Conservation (phyloP, 768 basidiomycete genomes). For the Rhodotorula taiwanensis region DNA sequence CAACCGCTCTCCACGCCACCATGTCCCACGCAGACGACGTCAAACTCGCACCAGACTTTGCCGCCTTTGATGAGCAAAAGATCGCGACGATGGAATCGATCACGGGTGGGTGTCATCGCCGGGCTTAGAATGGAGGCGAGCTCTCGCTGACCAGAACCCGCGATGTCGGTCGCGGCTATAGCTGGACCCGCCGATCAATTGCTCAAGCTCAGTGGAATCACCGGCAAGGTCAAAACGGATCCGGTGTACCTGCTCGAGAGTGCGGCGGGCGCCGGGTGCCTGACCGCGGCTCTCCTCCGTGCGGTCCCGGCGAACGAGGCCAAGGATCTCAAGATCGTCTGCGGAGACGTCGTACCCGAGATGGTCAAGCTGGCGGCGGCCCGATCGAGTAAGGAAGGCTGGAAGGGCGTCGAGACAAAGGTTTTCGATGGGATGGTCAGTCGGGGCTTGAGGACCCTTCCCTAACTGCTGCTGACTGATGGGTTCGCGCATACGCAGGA, state of each 20-base stretch:
- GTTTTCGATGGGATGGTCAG: neutral
- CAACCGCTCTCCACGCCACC: too few species aligned
- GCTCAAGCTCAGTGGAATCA: neutral
- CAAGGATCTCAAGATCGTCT: neutral
- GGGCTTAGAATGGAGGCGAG: too few species aligned
- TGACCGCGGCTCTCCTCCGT: neutral
- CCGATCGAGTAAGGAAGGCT: neutral
- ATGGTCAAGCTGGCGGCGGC: slow-evolving; percentile 3
- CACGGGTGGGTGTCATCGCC: too few species aligned
- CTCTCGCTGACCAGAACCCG: too few species aligned
- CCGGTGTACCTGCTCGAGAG: neutral
- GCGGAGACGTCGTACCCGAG: neutral
- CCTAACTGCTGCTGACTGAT: neutral
- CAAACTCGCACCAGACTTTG: too few species aligned
- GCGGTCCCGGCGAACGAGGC: neutral
- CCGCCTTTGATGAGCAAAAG: too few species aligned
- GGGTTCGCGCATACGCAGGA: neutral
- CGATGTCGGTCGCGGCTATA: too few species aligned
- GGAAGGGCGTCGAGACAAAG: neutral
- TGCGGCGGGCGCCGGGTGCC: neutral
- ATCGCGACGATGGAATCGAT: too few species aligned
- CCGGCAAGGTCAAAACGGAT: neutral
- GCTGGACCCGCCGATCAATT: neutral
- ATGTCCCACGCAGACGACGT: too few species aligned
- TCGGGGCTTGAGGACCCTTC: too few species aligned